Evolutionary conservation across 176 grass and related monocot species (phyloP).

Genomic region (Coix lacrymajobi): DNA sequence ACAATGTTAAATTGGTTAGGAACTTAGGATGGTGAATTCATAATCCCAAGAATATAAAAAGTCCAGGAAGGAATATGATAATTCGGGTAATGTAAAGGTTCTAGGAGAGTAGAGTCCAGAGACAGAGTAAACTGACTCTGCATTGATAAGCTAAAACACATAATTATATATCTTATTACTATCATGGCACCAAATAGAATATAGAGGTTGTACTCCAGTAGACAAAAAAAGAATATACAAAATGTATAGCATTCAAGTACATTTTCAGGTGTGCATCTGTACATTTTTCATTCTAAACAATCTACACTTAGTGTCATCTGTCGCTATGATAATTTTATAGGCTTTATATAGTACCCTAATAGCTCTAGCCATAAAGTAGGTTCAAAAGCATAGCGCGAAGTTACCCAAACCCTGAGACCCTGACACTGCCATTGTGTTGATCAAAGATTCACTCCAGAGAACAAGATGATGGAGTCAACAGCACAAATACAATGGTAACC

Average conservation of each 20-base stretch:
- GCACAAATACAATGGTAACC: not conserved
- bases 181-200: not conserved
- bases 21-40: not conserved
- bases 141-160: not conserved
- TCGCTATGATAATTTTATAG: not conserved
- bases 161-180: not conserved
- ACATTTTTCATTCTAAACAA: slow-evolving; percentile 3
- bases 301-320: not conserved
- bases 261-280: not conserved
- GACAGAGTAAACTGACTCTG: not conserved
- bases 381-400: not conserved
- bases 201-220: not conserved
- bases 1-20: slow-evolving; percentile 16
- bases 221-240: not conserved
- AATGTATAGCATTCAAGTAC: not conserved
- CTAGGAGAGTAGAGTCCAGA: not conserved
- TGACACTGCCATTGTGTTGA: not conserved
- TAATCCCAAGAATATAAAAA: not conserved
- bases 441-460: not conserved
- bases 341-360: not conserved
- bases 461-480: not conserved
- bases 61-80: not conserved
- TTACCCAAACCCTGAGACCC: not conserved
- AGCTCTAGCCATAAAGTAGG: not conserved
- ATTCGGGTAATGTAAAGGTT: not conserved